Percentiles rank a stretch among this genome's conserved stretches.
phyloP scores from a whole-genome alignment of 2,329 filamentous ascomycete species.

The Juglanconis sp. region DNA sequence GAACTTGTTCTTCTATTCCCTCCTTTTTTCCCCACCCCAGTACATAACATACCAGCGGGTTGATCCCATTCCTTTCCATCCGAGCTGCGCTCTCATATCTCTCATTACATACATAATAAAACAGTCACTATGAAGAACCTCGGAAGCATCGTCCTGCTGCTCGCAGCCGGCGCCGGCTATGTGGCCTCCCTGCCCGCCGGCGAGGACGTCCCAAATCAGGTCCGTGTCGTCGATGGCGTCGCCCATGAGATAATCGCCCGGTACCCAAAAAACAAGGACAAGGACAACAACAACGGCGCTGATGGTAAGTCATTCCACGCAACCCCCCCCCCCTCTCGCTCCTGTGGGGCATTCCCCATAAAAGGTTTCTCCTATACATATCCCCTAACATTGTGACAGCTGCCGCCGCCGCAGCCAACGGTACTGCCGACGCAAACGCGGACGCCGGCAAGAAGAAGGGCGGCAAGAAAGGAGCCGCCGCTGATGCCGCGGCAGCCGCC shows the following conservation, averaged over 20 bases:
- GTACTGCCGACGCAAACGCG: neutral
- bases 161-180: constrained; percentile 33
- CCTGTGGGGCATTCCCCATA: neutral
- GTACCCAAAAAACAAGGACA: constrained; percentile 8
- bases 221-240: neutral
- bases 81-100: constrained; percentile 13
- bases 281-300: neutral
- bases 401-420: neutral
- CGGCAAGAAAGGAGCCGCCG: neutral
- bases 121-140: constrained; percentile 38
- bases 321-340: neutral
- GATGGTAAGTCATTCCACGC: neutral
- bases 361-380: neutral
- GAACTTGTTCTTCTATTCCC: neutral
- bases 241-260: neutral
- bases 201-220: neutral
- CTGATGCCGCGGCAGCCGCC: neutral
- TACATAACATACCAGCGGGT: constrained; percentile 3
- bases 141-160: constrained; percentile 32
- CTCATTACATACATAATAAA: neutral
- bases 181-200: constrained; percentile 28
- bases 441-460: neutral
- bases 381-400: neutral
- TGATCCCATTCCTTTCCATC: constrained; percentile 12
- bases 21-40: neutral